Conservation (phyloP, 306 rosid genomes). For the Datisca glomerata region DNA sequence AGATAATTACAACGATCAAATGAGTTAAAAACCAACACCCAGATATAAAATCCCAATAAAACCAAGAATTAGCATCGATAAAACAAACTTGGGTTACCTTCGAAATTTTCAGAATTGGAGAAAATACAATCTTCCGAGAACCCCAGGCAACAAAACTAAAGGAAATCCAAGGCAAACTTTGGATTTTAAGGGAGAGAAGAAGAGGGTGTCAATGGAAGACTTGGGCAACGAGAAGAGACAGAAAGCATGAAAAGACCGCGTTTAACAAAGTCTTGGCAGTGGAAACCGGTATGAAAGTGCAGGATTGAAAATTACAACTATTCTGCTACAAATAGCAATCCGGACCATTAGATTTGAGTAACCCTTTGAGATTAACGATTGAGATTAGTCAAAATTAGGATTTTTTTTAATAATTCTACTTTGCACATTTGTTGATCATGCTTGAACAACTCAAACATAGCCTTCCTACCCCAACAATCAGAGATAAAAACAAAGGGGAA, state of each 20-base stretch:
- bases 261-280: constrained; percentile 20
- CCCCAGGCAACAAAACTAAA: neutral
- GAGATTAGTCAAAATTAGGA: too few relatives aligned
- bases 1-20: constrained; percentile 1
- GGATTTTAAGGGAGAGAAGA: constrained; percentile 10
- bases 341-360: too few relatives aligned
- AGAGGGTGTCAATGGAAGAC: constrained; percentile 17
- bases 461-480: too few relatives aligned
- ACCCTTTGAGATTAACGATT: too few relatives aligned
- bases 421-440: too few relatives aligned
- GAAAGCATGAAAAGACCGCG: constrained; percentile 23
- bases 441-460: too few relatives aligned
- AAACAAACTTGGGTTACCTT: constrained; percentile 32
- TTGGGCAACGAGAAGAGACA: constrained; percentile 9
- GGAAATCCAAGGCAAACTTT: neutral
- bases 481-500: too few relatives aligned
- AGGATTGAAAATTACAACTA: too few relatives aligned
- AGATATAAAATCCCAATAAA: constrained; percentile 14
- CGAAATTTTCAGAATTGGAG: constrained; percentile 5
- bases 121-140: constrained; percentile 5
- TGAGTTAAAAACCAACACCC: constrained; percentile 13
- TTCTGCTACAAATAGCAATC: too few relatives aligned
- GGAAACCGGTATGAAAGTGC: constrained; percentile 18
- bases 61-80: neutral
- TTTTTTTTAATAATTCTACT: too few relatives aligned